Evolutionary conservation across 1,284 basidiomycete species (phyloP).

Genomic region (Apiotrichum gracile): DNA sequence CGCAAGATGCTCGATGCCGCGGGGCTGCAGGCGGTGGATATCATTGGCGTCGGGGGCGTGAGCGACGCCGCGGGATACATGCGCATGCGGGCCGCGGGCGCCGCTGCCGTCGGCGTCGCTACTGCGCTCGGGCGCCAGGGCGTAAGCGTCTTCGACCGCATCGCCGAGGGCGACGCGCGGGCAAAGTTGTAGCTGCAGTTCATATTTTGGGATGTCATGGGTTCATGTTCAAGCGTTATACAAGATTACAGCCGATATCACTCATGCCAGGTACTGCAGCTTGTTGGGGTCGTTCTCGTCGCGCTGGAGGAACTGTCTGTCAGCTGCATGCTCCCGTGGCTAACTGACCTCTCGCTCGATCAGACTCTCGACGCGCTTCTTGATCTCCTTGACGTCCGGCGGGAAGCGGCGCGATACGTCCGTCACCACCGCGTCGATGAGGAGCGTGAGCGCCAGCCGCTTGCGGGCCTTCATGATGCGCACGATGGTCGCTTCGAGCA

Average conservation of each 20-base stretch:
- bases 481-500: conserved; percentile 88
- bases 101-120: conserved; percentile 8
- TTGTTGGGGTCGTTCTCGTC: conserved; percentile 64
- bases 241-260: too few species aligned
- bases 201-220: too few species aligned
- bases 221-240: too few species aligned
- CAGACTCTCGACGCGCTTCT: conserved; percentile 70
- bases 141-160: not conserved
- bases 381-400: conserved; percentile 61
- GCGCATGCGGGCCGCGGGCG: conserved; percentile 12
- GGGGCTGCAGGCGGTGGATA: not conserved
- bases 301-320: conserved; percentile 53
- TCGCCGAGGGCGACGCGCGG: too few species aligned
- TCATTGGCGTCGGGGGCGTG: conserved; percentile 17
- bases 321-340: conserved; percentile 52
- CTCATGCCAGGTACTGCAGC: conserved; percentile 70
- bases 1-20: conserved; percentile 7
- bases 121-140: conserved; percentile 8
- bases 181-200: too few species aligned
- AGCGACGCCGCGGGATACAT: conserved; percentile 4
- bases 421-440: conserved; percentile 55
- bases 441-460: conserved; percentile 69
- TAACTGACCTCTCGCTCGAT: conserved; percentile 63
- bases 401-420: conserved; percentile 58
- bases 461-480: conserved; percentile 90